Base-by-base conservation (phyloP, 306 rosid species). In the Cicer cuneatum region DNA sequence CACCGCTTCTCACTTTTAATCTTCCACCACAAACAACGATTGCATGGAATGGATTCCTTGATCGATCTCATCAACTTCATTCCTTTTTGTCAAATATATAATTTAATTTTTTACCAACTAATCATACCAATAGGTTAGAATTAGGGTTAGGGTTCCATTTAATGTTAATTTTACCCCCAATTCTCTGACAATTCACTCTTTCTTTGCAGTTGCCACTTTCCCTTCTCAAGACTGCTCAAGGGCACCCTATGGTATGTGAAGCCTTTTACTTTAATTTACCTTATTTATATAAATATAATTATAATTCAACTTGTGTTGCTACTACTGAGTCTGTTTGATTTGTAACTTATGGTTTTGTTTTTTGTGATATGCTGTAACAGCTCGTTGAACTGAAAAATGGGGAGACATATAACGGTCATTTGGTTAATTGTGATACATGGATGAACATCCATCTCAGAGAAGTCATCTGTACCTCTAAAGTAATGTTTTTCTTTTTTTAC, bases 391-490 rank as follows among this genome's bases (percentile, higher is more conserved):
- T 94, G 58, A 94, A 94, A 81, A 94, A 94, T 81, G 99, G 99
- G 73, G 99, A 94, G 83, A 94, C 99, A 29, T 94, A 94, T 88
- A 94, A 94, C 8, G 99, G 99, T 7, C 99, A 94, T 86, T 84
- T 94, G 89, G 99, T 94, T 56, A 94, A 94, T 60, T 94, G 99
- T 61, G 99, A 94, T 74, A 92, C 99, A 62, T 94, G 99, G 99
- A 94, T 94, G 99, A 94, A 94, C 82, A 94, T 94, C 62, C 99
- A 94, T 87, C 97, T 94, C 72, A 86, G 99, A 72, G 99, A 94
- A 88, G 99, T 94, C 66, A 94, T 94, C 18, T 94, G 99, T 53
- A 94, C 99, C 33, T 94, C 99, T 41, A 94, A 94, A 74, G 99
- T 94, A 84, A 79, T 33, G 41, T 1, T 46, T 67, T n/a, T n/a